A percentile compares a stretch with the other conserved stretches of the same genome.
These are phyloP conservation scores for Rhizomucor miehei DNA, from an alignment of 371 early-diverging fungal genomes.

Conservation along the genomic window DNA sequence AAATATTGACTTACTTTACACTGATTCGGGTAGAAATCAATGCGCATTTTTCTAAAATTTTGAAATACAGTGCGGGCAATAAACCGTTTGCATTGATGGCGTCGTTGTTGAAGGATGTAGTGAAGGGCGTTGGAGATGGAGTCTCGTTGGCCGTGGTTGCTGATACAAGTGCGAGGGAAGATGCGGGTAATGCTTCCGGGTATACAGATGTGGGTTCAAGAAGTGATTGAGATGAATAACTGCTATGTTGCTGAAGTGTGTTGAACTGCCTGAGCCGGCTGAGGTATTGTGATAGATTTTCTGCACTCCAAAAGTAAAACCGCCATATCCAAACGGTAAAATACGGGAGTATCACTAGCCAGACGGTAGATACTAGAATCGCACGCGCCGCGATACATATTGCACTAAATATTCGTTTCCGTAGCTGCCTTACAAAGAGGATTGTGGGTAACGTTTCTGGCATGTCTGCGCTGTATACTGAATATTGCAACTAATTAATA, in stretches of 20 bases:
- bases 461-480: constrained; percentile 68
- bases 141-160: too few relatives aligned
- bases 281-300: constrained; percentile 35
- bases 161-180: too few relatives aligned
- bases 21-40: too few relatives aligned
- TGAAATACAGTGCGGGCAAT: too few relatives aligned
- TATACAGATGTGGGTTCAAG: too few relatives aligned
- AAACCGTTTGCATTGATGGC: too few relatives aligned
- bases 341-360: constrained; percentile 80
- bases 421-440: constrained; percentile 51
- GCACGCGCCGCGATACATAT: constrained; percentile 27
- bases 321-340: constrained; percentile 79
- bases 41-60: too few relatives aligned
- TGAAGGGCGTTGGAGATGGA: too few relatives aligned
- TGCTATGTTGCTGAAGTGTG: too few relatives aligned
- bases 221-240: too few relatives aligned
- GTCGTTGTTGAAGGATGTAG: too few relatives aligned
- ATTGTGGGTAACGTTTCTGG: constrained; percentile 56
- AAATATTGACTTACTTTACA: neutral
- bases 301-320: constrained; percentile 74
- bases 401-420: constrained; percentile 28
- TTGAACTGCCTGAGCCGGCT: constrained; percentile 3
- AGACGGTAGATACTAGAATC: constrained; percentile 62
- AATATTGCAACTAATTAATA: neutral
- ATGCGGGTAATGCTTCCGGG: too few relatives aligned